Base-by-base conservation (phyloP, 164 flowering plant species). In the Echeveria elegans region DNA sequence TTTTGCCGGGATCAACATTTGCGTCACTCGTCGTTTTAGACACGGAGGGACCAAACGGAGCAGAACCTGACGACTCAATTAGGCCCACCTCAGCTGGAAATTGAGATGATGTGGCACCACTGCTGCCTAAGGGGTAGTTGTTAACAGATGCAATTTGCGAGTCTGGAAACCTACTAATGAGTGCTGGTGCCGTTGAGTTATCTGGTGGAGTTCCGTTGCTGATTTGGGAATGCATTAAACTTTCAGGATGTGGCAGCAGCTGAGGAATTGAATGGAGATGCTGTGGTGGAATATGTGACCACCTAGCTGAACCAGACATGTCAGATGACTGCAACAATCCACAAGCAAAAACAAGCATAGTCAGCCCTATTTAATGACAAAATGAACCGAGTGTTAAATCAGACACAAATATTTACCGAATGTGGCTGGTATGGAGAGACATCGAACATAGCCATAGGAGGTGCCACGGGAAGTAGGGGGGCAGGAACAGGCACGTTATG, bases 391-490 rank as follows among this genome's bases (percentile, higher is more conserved):
- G 2, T 40, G 5, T 31, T 7, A n/a, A 62, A 29, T 62, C 11
- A 63, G 28, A 38, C 69, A 10, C 66, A 73, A 43, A 40, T 5
- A 6, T 58, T 15, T 79, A 94, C 99, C 99, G 86, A n/a, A n/a
- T n/a, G n/a, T n/a, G n/a, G 96, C 77, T 53, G 60, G 18, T 88
- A 94, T 32, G 96, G 96, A 65, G 96, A 83, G 69, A 82, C 85
- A 70, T 88, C 97, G 72, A 84, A 94, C 90, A 94, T 80, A 73
- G 92, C 82, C 68, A 91, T 45, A 62, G 97, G 92, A 37, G 96
- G 80, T 21, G 86, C 77, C 80, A 90, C 77, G 9, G 95, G 95
- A 76, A 91, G 40, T 7, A 88, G 85, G 28, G 95, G 90, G 53
- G 93, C 86, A 14, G 86, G 82, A 68, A 85, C 38, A 58, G 90